Evolutionary conservation across 768 basidiomycete species (phyloP), one percentile per base, ranked within the genome.

Genomic region (Lactarius trivialis): DNA sequence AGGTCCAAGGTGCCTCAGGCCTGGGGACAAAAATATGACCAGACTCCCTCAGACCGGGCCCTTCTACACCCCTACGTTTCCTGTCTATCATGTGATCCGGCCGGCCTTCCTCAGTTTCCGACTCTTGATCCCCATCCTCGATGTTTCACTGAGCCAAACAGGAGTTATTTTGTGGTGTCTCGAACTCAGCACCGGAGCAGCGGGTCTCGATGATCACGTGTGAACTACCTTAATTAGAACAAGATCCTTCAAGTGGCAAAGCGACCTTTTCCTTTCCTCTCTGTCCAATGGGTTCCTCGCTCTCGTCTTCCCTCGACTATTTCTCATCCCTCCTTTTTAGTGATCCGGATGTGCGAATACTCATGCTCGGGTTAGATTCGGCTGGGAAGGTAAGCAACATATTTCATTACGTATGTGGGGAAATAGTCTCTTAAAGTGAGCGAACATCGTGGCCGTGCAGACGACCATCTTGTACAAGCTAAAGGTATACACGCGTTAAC

Each of bases 341-440:
- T 62, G 91, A 96, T 71, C 85, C 95, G 74, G 97, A 99, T 77
- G 91, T 97, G 58, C 89, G 97, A 75, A 98, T 99, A 77, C 79
- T 99, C 67, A 98, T 98, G 94, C 84, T 99, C 50, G 97, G 97
- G 53, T 80, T 98, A 70, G 96, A 98, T 74, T 90, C 89, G 30
- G 91, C 91, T 48, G 93, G 93, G 67, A 94, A 95, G 84, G 95
- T 93, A 68, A 73, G 85, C 69, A 39, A 26, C 30, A 28, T 48
- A 33, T 55, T 41, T 50, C 32, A 17, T 19, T 39, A 41, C 33
- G 17, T 51, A 55, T 60, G 36, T n/a, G 64, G 33, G 65, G 66
- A 60, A 51, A 63, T 60, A 52, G 68, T 67, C 32, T 33, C 21
- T 45, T 60, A 49, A 55, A 59, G 48, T 51, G 26, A 30, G n/a